These are phyloP conservation scores for Hansenula lynferdii DNA, from an alignment of 1,139 yeast species.

Conservation along the genomic window DNA sequence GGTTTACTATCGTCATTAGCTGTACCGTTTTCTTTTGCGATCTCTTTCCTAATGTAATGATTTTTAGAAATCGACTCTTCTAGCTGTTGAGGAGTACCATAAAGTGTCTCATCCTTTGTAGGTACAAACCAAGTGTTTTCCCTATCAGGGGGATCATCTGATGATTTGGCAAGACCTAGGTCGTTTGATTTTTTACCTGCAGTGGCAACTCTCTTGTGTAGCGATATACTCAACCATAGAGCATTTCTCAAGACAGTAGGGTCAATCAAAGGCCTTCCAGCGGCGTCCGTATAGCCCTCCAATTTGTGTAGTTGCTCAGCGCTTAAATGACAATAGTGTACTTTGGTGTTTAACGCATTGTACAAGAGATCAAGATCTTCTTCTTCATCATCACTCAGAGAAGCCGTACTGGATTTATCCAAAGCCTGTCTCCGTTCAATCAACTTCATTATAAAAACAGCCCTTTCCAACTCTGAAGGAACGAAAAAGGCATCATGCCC, in stretches of 20 bases:
- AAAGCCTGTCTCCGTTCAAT: slow-evolving; percentile 28
- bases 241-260: slow-evolving; percentile 37
- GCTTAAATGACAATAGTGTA: slow-evolving; percentile 42
- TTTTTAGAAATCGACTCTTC: slow-evolving; percentile 15
- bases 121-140: slow-evolving; percentile 33
- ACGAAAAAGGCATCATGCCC: slow-evolving; percentile 46
- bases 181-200: slow-evolving; percentile 11
- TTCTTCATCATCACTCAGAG: slow-evolving; percentile 4
- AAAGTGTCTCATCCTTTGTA: slow-evolving; percentile 34
- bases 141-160: slow-evolving; percentile 21
- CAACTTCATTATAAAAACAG: slow-evolving; percentile 36
- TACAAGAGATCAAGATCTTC: slow-evolving; percentile 9
- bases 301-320: slow-evolving; percentile 39
- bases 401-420: background rate
- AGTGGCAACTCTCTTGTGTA: slow-evolving; percentile 31
- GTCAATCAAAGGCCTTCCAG: slow-evolving; percentile 32
- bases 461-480: slow-evolving; percentile 49
- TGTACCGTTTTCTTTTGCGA: slow-evolving; percentile 17
- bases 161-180: slow-evolving; percentile 22
- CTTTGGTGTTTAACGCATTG: slow-evolving; percentile 29
- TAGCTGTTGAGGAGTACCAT: slow-evolving; percentile 28
- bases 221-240: slow-evolving; percentile 39
- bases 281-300: slow-evolving; percentile 32
- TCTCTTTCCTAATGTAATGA: slow-evolving; percentile 15
- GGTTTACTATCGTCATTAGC: slow-evolving; percentile 10